Percentiles rank a stretch among this genome's conserved stretches.
These are phyloP conservation scores for Polyporus tsugae DNA, from an alignment of 1,284 basidiomycete genomes.

Conservation along the genomic window DNA sequence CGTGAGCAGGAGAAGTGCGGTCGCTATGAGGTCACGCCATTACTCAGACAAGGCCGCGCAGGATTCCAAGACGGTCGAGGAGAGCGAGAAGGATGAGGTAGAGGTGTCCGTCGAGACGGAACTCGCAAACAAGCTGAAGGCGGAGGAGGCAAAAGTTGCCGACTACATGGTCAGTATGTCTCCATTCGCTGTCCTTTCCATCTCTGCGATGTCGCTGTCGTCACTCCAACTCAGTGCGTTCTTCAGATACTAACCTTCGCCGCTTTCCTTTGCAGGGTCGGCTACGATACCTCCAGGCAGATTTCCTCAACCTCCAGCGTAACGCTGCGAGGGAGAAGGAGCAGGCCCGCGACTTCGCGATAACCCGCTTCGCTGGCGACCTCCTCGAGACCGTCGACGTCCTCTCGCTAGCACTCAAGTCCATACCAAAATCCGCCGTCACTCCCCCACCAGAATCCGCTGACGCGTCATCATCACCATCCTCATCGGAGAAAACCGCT, in stretches of 20 bases:
- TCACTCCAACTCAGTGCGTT: not conserved
- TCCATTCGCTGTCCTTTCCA: slow-evolving; percentile 1
- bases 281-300: slow-evolving; percentile 90
- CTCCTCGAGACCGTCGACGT: slow-evolving; percentile 94
- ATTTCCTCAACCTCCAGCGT: slow-evolving; percentile 94
- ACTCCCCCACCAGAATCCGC: slow-evolving; percentile 33
- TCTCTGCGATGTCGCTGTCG: not conserved
- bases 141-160: slow-evolving; percentile 75
- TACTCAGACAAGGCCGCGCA: slow-evolving; percentile 61
- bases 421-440: slow-evolving; percentile 73
- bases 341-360: slow-evolving; percentile 93
- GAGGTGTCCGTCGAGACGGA: slow-evolving; percentile 46
- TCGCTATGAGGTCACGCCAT: slow-evolving; percentile 39
- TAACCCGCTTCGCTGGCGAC: slow-evolving; percentile 90
- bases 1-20: slow-evolving; percentile 38
- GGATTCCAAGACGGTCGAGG: slow-evolving; percentile 37
- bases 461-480: slow-evolving; percentile 37
- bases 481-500: slow-evolving; percentile 55
- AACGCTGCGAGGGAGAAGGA: slow-evolving; percentile 91
- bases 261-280: slow-evolving; percentile 62
- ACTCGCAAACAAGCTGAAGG: slow-evolving; percentile 61
- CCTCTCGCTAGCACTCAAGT: slow-evolving; percentile 87
- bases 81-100: slow-evolving; percentile 37
- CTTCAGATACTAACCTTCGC: slow-evolving; percentile 21
- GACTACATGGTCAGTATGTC: slow-evolving; percentile 71